phyloP scores from a whole-genome alignment of 2,329 filamentous ascomycete genomes.

The Chaetomium sp. region DNA sequence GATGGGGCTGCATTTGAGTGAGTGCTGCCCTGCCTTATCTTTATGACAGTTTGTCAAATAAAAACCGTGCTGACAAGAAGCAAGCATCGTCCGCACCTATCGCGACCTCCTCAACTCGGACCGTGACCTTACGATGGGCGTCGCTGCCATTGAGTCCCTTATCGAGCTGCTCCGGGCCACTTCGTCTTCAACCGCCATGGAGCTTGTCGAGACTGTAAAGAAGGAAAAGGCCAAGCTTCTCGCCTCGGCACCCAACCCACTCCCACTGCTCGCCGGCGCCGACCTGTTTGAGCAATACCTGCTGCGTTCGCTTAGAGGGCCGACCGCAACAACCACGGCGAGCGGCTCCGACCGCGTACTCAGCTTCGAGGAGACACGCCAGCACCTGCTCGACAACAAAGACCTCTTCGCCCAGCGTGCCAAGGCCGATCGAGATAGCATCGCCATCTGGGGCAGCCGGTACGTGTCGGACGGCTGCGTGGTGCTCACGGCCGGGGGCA shows the following conservation, averaged over 20 bases:
- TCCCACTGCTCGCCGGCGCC: constrained; percentile 89
- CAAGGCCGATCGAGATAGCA: constrained; percentile 79
- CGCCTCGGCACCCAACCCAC: constrained; percentile 78
- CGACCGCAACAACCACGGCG: constrained; percentile 42
- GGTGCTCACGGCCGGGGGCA: constrained; percentile 89
- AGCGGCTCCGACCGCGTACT: constrained; percentile 39
- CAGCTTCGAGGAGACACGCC: constrained; percentile 79
- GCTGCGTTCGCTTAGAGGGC: constrained; percentile 69
- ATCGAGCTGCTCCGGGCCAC: constrained; percentile 82
- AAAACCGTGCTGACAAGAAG: not conserved
- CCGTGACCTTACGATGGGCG: constrained; percentile 88
- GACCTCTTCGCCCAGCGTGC: constrained; percentile 84
- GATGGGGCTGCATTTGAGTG: constrained; percentile 41
- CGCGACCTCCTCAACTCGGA: constrained; percentile 62
- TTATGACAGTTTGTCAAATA: too few relatives aligned
- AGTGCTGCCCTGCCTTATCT: not conserved
- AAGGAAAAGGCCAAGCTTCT: constrained; percentile 78
- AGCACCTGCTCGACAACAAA: constrained; percentile 83
- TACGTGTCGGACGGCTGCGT: constrained; percentile 78
- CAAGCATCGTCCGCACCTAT: constrained; percentile 61
- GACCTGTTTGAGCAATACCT: constrained; percentile 96
- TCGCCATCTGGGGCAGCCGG: constrained; percentile 75
- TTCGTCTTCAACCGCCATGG: constrained; percentile 83
- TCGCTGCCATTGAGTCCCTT: constrained; percentile 66
- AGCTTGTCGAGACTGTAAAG: constrained; percentile 85